phyloP scores from a whole-genome alignment of 2,329 filamentous ascomycete genomes.

The Aspergillus latus region DNA sequence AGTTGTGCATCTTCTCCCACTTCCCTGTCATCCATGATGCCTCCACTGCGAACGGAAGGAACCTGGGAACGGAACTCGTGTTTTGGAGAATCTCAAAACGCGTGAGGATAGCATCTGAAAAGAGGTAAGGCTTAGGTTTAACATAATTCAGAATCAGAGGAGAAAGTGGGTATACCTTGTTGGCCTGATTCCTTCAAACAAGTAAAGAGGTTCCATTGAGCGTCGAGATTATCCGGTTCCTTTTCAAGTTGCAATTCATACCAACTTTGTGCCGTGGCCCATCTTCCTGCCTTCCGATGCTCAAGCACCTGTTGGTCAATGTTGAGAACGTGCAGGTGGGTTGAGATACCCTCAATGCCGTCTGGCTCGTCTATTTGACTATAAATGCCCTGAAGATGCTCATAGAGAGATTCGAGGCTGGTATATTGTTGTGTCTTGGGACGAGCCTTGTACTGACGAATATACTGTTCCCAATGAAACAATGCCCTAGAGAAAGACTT shows the following conservation, averaged over 20 bases:
- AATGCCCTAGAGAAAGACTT: constrained; percentile 88
- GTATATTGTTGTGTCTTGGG: constrained; percentile 51
- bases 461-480: constrained; percentile 93
- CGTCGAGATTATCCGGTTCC: constrained; percentile 71
- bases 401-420: constrained; percentile 64
- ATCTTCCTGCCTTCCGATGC: constrained; percentile 87
- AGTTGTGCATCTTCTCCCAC: constrained; percentile 72
- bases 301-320: constrained; percentile 91
- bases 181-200: constrained; percentile 96
- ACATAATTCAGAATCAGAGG: not conserved
- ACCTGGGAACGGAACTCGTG: constrained; percentile 55
- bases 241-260: constrained; percentile 88
- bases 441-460: constrained; percentile 56
- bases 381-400: constrained; percentile 88
- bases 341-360: constrained; percentile 89
- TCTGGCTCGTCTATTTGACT: constrained; percentile 97
- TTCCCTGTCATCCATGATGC: constrained; percentile 87
- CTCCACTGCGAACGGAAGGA: constrained; percentile 83
- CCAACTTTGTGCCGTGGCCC: constrained; percentile 95
- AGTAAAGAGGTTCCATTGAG: constrained; percentile 78
- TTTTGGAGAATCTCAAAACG: constrained; percentile 74
- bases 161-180: constrained; percentile 61
- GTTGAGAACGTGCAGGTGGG: constrained; percentile 80
- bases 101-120: constrained; percentile 75
- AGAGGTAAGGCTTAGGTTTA: not conserved